These are phyloP conservation scores for Syncephalis plumigaleata DNA, from an alignment of 371 early-diverging fungal species.

Conservation along the genomic window DNA sequence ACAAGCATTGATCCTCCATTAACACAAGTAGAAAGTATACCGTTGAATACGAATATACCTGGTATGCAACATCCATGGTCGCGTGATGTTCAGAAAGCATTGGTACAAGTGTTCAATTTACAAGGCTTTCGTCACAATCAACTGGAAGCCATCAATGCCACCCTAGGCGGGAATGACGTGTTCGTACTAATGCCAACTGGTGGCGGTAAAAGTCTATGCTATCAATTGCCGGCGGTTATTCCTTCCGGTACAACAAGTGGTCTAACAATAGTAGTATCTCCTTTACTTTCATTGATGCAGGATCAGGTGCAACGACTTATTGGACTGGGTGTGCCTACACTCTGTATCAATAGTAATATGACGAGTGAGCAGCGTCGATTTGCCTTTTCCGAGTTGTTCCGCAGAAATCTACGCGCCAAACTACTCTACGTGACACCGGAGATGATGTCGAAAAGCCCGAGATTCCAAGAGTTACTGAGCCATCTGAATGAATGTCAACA, in stretches of 20 bases:
- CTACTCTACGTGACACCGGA: slow-evolving; percentile 96
- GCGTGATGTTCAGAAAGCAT: slow-evolving; percentile 50
- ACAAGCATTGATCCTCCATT: too few relatives aligned
- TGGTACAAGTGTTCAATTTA: slow-evolving; percentile 56
- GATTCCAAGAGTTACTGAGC: slow-evolving; percentile 38
- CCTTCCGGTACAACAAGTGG: slow-evolving; percentile 41
- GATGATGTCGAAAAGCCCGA: slow-evolving; percentile 54
- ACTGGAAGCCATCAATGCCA: slow-evolving; percentile 83
- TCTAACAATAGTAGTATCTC: slow-evolving; percentile 93
- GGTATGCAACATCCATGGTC: slow-evolving; percentile 45
- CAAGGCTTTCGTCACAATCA: slow-evolving; percentile 83
- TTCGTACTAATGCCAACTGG: slow-evolving; percentile 99
- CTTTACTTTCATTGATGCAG: slow-evolving; percentile 92
- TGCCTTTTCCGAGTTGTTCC: slow-evolving; percentile 32
- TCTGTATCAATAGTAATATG: slow-evolving; percentile 50
- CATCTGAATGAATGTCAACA: slow-evolving; percentile 29
- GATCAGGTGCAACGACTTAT: slow-evolving; percentile 90
- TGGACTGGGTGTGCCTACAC: slow-evolving; percentile 55
- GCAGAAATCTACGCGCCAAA: slow-evolving; percentile 17
- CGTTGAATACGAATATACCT: too few relatives aligned
- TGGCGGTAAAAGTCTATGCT: slow-evolving; percentile 98
- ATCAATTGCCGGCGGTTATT: slow-evolving; percentile 89
- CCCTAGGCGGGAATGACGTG: slow-evolving; percentile 73
- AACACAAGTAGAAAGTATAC: too few relatives aligned
- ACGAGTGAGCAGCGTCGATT: slow-evolving; percentile 25